Conservation (phyloP, 345 rosid species). For the Schrenkiella parvula region DNA sequence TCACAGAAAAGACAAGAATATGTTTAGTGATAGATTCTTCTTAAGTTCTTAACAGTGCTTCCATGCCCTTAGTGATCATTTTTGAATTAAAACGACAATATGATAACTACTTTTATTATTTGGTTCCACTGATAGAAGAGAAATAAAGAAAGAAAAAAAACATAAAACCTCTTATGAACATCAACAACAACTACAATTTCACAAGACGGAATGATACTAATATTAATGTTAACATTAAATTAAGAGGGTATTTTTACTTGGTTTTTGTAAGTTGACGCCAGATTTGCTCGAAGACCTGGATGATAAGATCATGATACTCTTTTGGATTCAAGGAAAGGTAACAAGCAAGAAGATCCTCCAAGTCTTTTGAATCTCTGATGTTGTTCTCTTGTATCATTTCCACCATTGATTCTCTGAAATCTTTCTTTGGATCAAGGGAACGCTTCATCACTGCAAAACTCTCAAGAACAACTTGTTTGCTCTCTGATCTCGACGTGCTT, state of each 20-base stretch:
- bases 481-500: slow-evolving; percentile 37
- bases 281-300: slow-evolving; percentile 74
- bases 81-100: slow-evolving; percentile 17
- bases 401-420: slow-evolving; percentile 85
- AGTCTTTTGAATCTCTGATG: slow-evolving; percentile 54
- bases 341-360: slow-evolving; percentile 88
- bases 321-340: slow-evolving; percentile 67
- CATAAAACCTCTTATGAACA: slow-evolving; percentile 19
- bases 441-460: slow-evolving; percentile 62
- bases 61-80: slow-evolving; percentile 23
- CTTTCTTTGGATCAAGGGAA: slow-evolving; percentile 70
- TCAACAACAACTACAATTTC: slow-evolving; percentile 14
- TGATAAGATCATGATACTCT: slow-evolving; percentile 63
- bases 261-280: slow-evolving; percentile 43
- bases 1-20: slow-evolving; percentile 3
- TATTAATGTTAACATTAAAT: slow-evolving; percentile 6
- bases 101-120: slow-evolving; percentile 24
- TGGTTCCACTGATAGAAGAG: slow-evolving; percentile 7
- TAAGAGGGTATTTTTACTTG: background rate
- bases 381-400: slow-evolving; percentile 88
- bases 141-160: background rate
- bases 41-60: background rate
- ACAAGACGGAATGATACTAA: slow-evolving; percentile 7
- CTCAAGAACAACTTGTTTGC: slow-evolving; percentile 35
- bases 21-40: slow-evolving; percentile 13